Base-by-base conservation (phyloP, 225 moss, liverwort and hornwort species). In the Straminergon stramineum region DNA sequence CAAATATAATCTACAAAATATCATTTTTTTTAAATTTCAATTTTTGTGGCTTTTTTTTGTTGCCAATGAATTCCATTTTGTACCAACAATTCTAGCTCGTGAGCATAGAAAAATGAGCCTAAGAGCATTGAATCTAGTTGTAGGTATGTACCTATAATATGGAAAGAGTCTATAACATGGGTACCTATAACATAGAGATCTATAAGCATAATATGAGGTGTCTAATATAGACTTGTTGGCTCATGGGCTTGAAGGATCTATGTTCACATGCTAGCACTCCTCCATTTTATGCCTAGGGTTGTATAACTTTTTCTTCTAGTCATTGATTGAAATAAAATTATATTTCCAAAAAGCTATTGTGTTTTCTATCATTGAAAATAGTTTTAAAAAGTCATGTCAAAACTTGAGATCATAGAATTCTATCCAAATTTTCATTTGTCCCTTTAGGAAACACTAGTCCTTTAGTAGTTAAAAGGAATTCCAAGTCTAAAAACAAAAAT, bases 261-360 rank as follows among this genome's bases (percentile, higher is more conserved):
- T 48, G 9, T 10, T 48, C 9, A 48, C 9, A 48, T 7, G 9
- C 48, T 48, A 48, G 7, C 48, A 7, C 48, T 48, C 48, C 48
- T 48, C 9, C 48, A 41, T 15, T 71, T 71, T 71, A 26, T 3
- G 1, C 15, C 26, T 15, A 41, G 2, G 2, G 2, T 26, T 8
- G 26, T 15, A 41, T 26, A 43, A 15, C 26, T 71, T 26, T 41
- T 15, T 5, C 12, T 26, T 5, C 0, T 0, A 0, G 0, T 0
- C 1, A 27, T 0, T 0, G 0, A 27, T 43, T 73, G 27, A 43
- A 26, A 43, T 27, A 71, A 41, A 71, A 26, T 41, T 9, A 27
- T 41, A 41, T 9, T 41, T 3, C 5, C 0, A 5, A 1, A 41
- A 26, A 41, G 9, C 1, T 41, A 9, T 5, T 15, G 5, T 15